A percentile compares a stretch with the other conserved stretches of the same genome.
These are phyloP conservation scores for Dryas alaskensis DNA, from an alignment of 306 rosid genomes.

Conservation along the genomic window DNA sequence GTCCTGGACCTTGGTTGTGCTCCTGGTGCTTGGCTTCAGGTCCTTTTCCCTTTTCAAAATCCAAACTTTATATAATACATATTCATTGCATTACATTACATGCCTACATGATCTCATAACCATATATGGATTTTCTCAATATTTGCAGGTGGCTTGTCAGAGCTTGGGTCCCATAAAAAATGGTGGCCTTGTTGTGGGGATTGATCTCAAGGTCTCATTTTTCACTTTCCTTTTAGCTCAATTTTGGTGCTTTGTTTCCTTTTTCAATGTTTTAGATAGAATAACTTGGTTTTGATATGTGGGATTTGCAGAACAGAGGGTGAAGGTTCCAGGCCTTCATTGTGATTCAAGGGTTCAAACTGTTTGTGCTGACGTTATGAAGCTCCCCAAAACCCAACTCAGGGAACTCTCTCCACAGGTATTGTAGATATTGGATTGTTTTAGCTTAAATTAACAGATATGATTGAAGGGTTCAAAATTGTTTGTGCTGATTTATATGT, in stretches of 20 bases:
- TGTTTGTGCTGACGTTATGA: conserved; percentile 70
- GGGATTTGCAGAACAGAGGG: conserved; percentile 72
- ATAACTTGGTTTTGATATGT: conserved; percentile 14
- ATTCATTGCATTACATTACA: neutral
- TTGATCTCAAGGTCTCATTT: conserved; percentile 67
- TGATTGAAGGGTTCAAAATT: conserved; percentile 54
- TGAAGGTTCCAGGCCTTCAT: conserved; percentile 66
- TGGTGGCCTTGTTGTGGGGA: conserved; percentile 74
- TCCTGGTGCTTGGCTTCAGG: conserved; percentile 97
- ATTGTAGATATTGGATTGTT: neutral
- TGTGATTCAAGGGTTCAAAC: conserved; percentile 84
- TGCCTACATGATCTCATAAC: neutral
- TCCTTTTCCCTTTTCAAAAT: conserved; percentile 10
- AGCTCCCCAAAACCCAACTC: conserved; percentile 46
- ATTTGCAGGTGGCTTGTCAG: conserved; percentile 71
- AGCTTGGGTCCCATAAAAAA: conserved; percentile 65
- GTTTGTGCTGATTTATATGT: conserved; percentile 54
- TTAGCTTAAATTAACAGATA: conserved; percentile 20
- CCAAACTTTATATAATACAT: neutral
- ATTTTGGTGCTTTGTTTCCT: neutral
- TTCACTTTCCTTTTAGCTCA: neutral
- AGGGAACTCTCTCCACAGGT: conserved; percentile 70
- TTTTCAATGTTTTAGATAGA: neutral
- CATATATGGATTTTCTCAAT: conserved; percentile 3
- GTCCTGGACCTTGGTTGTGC: conserved; percentile 96